These are phyloP conservation scores for Claviceps purpurea DNA, from an alignment of 2,329 filamentous ascomycete genomes.

Conservation along the genomic window DNA sequence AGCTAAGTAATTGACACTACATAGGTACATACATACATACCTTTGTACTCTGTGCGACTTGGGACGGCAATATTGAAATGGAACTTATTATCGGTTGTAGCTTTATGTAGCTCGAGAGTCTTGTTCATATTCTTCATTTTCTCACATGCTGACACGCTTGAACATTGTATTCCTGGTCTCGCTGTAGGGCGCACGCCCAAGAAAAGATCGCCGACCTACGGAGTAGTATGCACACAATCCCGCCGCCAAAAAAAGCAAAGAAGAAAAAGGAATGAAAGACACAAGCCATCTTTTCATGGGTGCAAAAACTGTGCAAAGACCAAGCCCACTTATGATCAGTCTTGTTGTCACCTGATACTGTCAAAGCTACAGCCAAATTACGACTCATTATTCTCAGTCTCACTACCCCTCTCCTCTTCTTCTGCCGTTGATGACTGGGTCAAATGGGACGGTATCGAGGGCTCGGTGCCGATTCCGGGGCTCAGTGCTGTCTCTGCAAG, in stretches of 20 bases:
- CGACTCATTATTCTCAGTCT: slow-evolving; percentile 8
- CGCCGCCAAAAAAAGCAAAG: background rate
- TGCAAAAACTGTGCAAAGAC: background rate
- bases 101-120: too few species aligned
- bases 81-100: too few species aligned
- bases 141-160: too few species aligned
- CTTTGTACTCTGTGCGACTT: too few species aligned
- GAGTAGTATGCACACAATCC: background rate
- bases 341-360: background rate
- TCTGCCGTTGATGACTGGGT: slow-evolving; percentile 32
- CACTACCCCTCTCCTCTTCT: slow-evolving; percentile 17
- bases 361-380: slow-evolving; percentile 4
- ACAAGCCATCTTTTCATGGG: background rate
- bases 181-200: too few species aligned
- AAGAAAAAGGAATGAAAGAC: too few species aligned
- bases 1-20: too few species aligned
- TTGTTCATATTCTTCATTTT: too few species aligned
- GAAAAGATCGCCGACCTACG: too few species aligned
- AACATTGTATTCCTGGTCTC: too few species aligned
- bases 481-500: slow-evolving; percentile 28
- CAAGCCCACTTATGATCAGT: background rate
- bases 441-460: slow-evolving; percentile 34
- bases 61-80: too few species aligned
- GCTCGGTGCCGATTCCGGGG: slow-evolving; percentile 25
- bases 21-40: too few species aligned